Conservation (phyloP, 495 filamentous ascomycete genomes). For the Astrothelium subdiscretum region DNA sequence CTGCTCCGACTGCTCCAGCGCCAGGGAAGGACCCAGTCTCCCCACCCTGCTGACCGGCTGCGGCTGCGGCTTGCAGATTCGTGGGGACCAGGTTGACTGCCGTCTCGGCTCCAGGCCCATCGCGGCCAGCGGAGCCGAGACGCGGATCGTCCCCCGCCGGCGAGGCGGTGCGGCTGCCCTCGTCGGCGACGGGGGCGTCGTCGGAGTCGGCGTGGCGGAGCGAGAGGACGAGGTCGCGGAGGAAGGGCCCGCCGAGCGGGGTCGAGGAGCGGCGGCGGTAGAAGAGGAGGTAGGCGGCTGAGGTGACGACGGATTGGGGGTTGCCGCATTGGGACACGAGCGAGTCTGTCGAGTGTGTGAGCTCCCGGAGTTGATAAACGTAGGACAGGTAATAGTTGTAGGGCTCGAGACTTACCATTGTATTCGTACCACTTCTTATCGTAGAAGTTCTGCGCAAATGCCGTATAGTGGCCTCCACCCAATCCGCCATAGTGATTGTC, state of each 20-base stretch:
- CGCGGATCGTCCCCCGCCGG: slow-evolving; percentile 71
- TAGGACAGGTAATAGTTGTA: slow-evolving; percentile 8
- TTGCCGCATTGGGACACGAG: slow-evolving; percentile 42
- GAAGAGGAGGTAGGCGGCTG: slow-evolving; percentile 84
- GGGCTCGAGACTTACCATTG: slow-evolving; percentile 56
- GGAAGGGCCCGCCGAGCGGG: slow-evolving; percentile 64
- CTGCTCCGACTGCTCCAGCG: neutral
- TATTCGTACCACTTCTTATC: slow-evolving; percentile 86
- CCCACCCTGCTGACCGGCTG: neutral
- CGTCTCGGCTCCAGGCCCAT: neutral
- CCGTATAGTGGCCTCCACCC: slow-evolving; percentile 91
- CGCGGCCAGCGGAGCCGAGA: slow-evolving; percentile 54
- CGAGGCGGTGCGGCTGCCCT: slow-evolving; percentile 34
- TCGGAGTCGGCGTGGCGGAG: slow-evolving; percentile 32
- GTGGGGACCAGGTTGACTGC: neutral
- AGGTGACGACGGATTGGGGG: slow-evolving; percentile 42
- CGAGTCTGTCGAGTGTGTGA: slow-evolving; percentile 45
- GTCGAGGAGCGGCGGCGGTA: slow-evolving; percentile 72
- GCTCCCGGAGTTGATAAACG: neutral
- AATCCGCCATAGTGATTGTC: slow-evolving; percentile 91
- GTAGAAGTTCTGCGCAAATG: slow-evolving; percentile 80
- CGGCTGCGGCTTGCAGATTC: slow-evolving; percentile 5
- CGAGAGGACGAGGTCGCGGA: slow-evolving; percentile 55
- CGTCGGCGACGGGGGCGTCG: slow-evolving; percentile 29
- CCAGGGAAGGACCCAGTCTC: neutral